Percentiles rank a stretch among this genome's conserved stretches.
phyloP scores from a whole-genome alignment of 768 basidiomycete species.

The Phaeotremella fagi region DNA sequence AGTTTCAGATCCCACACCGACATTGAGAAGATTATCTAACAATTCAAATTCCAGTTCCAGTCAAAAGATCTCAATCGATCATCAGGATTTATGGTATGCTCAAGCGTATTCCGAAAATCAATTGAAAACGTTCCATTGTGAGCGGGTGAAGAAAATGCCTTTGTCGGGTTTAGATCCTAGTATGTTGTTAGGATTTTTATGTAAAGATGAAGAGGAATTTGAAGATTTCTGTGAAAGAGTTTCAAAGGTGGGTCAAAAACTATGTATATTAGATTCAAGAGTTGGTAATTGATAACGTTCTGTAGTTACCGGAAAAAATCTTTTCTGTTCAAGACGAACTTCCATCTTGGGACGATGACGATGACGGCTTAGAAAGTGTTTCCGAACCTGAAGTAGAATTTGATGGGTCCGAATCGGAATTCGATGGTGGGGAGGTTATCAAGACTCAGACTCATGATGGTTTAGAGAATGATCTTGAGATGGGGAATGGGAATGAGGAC shows the following conservation, averaged over 20 bases:
- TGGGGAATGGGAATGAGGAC: too few species aligned
- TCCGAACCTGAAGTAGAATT: constrained; percentile 68
- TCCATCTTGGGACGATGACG: constrained; percentile 65
- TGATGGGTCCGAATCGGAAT: too few species aligned
- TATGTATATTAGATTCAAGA: background rate
- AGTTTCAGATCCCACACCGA: constrained; percentile 29
- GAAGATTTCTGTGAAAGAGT: constrained; percentile 69
- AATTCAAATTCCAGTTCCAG: background rate
- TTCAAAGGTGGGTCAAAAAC: constrained; percentile 58
- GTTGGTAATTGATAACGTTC: background rate
- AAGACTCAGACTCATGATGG: too few species aligned
- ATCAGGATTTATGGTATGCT: constrained; percentile 54
- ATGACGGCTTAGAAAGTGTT: constrained; percentile 70
- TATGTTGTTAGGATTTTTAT: constrained; percentile 91
- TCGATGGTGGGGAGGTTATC: too few species aligned
- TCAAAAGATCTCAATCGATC: constrained; percentile 47
- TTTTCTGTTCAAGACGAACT: constrained; percentile 85
- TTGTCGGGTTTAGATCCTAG: constrained; percentile 86
- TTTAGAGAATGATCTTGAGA: too few species aligned
- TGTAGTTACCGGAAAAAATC: constrained; percentile 59
- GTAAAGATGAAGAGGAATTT: constrained; percentile 79
- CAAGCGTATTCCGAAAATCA: constrained; percentile 68
- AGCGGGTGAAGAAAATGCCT: constrained; percentile 93
- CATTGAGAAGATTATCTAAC: constrained; percentile 15
- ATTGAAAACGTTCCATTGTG: constrained; percentile 88